Base-by-base conservation (phyloP, 2,329 filamentous ascomycete species). In the Lecanoromycetidae sp. region DNA sequence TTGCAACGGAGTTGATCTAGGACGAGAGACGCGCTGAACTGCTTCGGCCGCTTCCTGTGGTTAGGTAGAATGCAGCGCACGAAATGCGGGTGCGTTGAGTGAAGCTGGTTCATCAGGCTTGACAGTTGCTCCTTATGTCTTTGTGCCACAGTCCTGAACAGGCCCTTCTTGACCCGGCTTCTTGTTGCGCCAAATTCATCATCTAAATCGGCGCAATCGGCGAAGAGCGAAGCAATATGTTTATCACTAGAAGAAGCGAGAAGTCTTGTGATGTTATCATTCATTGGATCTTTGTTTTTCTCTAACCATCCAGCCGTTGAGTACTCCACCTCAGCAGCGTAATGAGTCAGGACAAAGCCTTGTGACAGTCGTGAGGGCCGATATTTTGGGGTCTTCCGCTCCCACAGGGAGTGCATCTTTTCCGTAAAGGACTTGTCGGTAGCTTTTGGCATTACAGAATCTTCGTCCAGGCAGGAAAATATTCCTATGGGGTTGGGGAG, bases 361-460 rank as follows among this genome's bases (percentile, higher is more conserved):
- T 95, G 86, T 1, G 80, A 84, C 12, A 95, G 75, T 13, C 91
- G 79, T 15, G 88, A 91, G 5, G 87, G 77, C 41, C 87, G 82
- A 64, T 98, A 98, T 63, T 98, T 98, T 38, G 79, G 76, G 27
- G 87, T 91, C 63, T 95, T 96, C 60, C 88, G 87, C 61, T 96
- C 88, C 91, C 93, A 98, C 1, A 98, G 68, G 0, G 83, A 83
- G 65, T 98, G 86, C n/a, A 98, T 72, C 65, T 98, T 98, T 58
- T 98, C 93, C 0, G 90, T 96, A 59, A 98, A 98, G 6, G 84
- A 87, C 64, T 85, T 90, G 64, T 98, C 93, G 1, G 90, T 95
- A 3, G 91, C 91, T 65, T 96, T 98, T 26, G 91, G 91, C 91
- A 98, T 98, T 26, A 98, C 93, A 39, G 82, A 91, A 66, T 98